Conservation (phyloP, 768 basidiomycete species). For the Psilocybe tampanensis region DNA sequence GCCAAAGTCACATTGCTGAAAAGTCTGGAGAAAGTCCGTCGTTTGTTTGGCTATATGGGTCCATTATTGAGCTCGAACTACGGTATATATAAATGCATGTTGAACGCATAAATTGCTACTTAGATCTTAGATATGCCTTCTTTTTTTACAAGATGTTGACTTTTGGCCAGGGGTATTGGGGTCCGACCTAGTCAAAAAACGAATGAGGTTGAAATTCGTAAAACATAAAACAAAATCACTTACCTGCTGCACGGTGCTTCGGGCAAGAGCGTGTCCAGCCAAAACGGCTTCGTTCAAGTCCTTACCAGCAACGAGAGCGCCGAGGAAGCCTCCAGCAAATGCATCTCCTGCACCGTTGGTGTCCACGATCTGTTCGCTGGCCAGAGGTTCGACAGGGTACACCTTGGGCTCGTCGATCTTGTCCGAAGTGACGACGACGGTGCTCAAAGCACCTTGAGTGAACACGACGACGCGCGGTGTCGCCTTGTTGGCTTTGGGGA, state of each 20-base stretch:
- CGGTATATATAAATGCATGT: conserved; percentile 4
- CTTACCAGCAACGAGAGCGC: conserved; percentile 82
- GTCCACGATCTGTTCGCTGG: conserved; percentile 77
- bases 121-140: background rate
- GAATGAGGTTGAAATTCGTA: background rate
- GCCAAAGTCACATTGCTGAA: too few relatives aligned
- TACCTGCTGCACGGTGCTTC: conserved; percentile 84
- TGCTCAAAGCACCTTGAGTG: conserved; percentile 86
- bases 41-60: background rate
- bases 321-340: conserved; percentile 95
- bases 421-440: conserved; percentile 69
- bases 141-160: conserved; percentile 39
- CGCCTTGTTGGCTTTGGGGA: conserved; percentile 73
- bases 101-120: background rate
- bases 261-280: conserved; percentile 84
- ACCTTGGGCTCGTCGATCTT: conserved; percentile 56
- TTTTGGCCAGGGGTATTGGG: conserved; percentile 57
- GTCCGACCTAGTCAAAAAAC: conserved; percentile 39
- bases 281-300: conserved; percentile 73
- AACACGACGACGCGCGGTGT: conserved; percentile 85
- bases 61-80: background rate
- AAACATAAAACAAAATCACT: conserved; percentile 20
- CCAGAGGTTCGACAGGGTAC: conserved; percentile 60
- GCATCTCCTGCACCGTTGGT: conserved; percentile 99
- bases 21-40: too few relatives aligned